Evolutionary conservation across 345 rosid species (phyloP), one percentile per base, ranked within the genome.

Genomic region (Populus davidiana): DNA sequence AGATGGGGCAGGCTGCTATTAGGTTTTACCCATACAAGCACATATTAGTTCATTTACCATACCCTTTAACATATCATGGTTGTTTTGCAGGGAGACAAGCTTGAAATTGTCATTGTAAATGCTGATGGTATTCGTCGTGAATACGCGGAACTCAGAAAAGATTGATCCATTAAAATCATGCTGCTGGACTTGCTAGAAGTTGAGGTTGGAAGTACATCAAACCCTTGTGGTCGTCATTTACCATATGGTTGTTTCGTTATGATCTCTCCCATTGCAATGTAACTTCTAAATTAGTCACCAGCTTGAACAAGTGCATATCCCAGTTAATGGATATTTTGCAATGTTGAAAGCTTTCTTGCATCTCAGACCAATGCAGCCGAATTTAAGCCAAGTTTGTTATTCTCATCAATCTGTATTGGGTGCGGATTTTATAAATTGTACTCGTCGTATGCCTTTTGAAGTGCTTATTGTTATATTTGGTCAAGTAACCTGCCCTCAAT

Each of bases 121-220:
- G 87, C 91, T 8, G 90, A 84, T 21, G 96, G 98, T 64, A 86
- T 94, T 52, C 94, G 67, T 41, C 86, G 87, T 9, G 97, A 96
- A 74, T 84, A 83, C 80, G 85, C 94, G 91, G 95, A 90, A 8
- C 89, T 96, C 56, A 90, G 98, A 84, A 89, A 89, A 83, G 97
- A 94, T 83, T 94, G 83, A 89, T 76, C 78, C 44, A 2, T 62
- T 17, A 69, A 76, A 70, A 35, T 5, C 69, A 54, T 20, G 10
- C 56, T 35, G 64, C 44, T 66, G 18, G 21, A 47, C 61, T n/a
- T 56, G 23, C 64, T 56, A 13, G 50, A 27, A 29, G 63, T n/a
- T 59, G 27, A 59, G 23, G 29, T 59, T 44, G 16, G 50, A 47
- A 47, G 50, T 47, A 14, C 50, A 47, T 47, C 18, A 47, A 47